These are phyloP conservation scores for Mucor racemosus DNA, from an alignment of 371 early-diverging fungal species.

Conservation along the genomic window DNA sequence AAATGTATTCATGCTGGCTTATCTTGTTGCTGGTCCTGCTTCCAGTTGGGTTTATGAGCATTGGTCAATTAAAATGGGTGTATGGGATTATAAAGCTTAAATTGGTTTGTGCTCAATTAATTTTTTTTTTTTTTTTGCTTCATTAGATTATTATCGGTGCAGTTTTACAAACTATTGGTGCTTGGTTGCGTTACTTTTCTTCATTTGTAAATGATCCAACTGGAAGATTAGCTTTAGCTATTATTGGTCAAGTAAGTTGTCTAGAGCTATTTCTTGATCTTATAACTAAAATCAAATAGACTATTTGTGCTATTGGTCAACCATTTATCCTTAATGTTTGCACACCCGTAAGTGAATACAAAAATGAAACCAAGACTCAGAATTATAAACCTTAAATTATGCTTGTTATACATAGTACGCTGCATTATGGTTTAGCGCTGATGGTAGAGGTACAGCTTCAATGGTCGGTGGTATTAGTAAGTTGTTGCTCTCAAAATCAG, in stretches of 20 bases:
- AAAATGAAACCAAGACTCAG: no score
- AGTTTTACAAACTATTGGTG: constrained; percentile 42
- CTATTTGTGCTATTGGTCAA: constrained; percentile 50
- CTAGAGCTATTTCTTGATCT: background rate
- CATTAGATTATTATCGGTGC: constrained; percentile 44
- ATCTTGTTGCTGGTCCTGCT: constrained; percentile 57
- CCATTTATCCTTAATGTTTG: constrained; percentile 51
- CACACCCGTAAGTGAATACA: constrained; percentile 42
- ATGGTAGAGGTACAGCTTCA: constrained; percentile 43
- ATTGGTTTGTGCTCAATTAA: background rate
- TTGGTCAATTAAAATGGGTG: constrained; percentile 53
- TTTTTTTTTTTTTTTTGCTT: background rate
- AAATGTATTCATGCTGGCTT: constrained; percentile 57
- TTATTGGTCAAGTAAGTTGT: constrained; percentile 45
- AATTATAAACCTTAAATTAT: no score
- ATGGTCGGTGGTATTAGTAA: constrained; percentile 50
- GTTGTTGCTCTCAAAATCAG: constrained; percentile 6
- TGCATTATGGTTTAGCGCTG: constrained; percentile 49
- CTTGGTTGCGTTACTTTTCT: constrained; percentile 52
- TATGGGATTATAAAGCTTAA: constrained; percentile 19
- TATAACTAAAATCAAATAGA: constrained; percentile 16
- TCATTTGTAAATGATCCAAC: constrained; percentile 30
- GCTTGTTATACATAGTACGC: constrained; percentile 40
- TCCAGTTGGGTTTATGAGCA: constrained; percentile 59
- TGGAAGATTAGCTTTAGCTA: constrained; percentile 40